These are phyloP conservation scores for Debaryomyces prosopidis DNA, from an alignment of 805 yeast species.

Conservation along the genomic window DNA sequence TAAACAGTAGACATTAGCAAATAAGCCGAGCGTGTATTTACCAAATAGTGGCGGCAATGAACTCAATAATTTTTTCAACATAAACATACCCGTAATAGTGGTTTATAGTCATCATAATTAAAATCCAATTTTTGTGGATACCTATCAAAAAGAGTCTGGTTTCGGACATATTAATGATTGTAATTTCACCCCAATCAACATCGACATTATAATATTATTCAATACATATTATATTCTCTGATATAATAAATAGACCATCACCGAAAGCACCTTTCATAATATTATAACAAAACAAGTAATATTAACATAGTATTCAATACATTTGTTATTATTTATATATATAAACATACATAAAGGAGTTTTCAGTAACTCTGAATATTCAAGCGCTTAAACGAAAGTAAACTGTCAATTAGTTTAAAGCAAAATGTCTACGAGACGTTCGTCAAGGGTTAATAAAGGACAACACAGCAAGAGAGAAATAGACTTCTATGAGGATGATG, in stretches of 20 bases:
- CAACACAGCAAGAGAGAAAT: constrained; percentile 32
- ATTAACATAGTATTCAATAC: not conserved
- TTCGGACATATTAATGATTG: not conserved
- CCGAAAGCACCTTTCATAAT: not conserved
- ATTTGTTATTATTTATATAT: not conserved
- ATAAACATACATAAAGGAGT: not conserved
- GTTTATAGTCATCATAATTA: too few relatives aligned
- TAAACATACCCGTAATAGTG: too few relatives aligned
- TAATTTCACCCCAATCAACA: not conserved
- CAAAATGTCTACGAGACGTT: constrained; percentile 25
- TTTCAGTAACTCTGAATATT: not conserved
- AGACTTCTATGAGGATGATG: constrained; percentile 16
- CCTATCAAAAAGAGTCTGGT: not conserved
- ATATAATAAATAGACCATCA: not conserved
- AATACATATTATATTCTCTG: constrained; percentile 1
- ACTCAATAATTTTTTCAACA: too few relatives aligned
- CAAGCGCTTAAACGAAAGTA: not conserved
- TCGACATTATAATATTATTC: not conserved
- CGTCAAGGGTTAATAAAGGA: constrained; percentile 41
- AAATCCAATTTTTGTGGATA: too few relatives aligned
- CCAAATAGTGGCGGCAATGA: too few relatives aligned
- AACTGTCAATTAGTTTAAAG: too few relatives aligned
- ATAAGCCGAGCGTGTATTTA: too few relatives aligned
- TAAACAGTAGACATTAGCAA: too few relatives aligned
- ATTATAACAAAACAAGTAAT: not conserved